Evolutionary conservation across 106 monocot genomes (phyloP).

Genomic region (Vanilla planifolia): DNA sequence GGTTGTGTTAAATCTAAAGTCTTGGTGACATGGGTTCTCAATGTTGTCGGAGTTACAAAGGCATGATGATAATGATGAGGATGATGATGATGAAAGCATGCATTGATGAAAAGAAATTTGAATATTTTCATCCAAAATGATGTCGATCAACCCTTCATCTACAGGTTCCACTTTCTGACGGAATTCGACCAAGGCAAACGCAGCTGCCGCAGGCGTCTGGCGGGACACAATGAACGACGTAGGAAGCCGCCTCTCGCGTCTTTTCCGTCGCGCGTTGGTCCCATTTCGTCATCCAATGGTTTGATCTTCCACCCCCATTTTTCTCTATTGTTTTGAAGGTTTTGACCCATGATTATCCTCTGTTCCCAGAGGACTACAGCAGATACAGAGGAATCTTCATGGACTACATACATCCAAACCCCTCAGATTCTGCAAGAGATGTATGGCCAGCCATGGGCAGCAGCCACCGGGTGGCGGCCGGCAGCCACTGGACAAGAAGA

Average conservation of each 20-base stretch:
- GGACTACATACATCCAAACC: slow-evolving; percentile 45
- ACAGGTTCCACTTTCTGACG: slow-evolving; percentile 60
- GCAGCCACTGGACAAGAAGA: slow-evolving; percentile 6
- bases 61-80: too few relatives aligned
- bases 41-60: too few relatives aligned
- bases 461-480: slow-evolving; percentile 11
- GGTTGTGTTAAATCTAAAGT: too few relatives aligned
- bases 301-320: background rate
- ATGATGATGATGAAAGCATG: too few relatives aligned
- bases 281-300: slow-evolving; percentile 28
- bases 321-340: background rate
- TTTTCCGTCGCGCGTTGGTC: slow-evolving; percentile 20
- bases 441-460: slow-evolving; percentile 25
- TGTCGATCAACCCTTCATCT: too few relatives aligned
- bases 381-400: slow-evolving; percentile 44
- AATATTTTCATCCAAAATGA: too few relatives aligned
- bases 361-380: slow-evolving; percentile 3
- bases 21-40: too few relatives aligned
- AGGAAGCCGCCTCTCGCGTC: slow-evolving; percentile 51
- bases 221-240: slow-evolving; percentile 71
- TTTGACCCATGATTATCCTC: background rate
- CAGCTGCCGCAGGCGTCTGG: slow-evolving; percentile 67
- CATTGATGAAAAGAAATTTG: too few relatives aligned
- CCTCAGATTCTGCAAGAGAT: slow-evolving; percentile 18
- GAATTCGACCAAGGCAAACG: slow-evolving; percentile 78